Percentiles rank a stretch among this genome's conserved stretches.
Conservation (phyloP, 208 protist species). For the Phytomonas francai region DNA sequence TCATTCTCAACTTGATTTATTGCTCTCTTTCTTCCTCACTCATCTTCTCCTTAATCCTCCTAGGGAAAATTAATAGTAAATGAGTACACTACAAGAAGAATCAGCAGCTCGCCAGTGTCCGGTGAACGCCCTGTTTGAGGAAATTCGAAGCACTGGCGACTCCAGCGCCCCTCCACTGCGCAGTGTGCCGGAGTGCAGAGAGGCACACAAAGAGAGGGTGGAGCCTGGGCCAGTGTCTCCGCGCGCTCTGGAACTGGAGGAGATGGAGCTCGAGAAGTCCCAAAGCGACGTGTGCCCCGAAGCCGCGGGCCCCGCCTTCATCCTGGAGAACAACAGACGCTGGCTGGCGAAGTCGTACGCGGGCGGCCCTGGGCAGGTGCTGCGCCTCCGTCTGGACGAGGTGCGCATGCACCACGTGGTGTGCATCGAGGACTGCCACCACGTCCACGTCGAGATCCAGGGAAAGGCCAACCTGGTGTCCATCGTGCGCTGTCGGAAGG, state of each 20-base stretch:
- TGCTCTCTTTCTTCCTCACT: not conserved
- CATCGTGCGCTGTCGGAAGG: constrained; percentile 58
- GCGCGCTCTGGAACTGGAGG: constrained; percentile 21
- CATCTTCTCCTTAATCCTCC: not conserved
- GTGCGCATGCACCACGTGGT: constrained; percentile 67
- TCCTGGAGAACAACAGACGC: constrained; percentile 60
- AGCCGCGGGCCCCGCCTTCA: constrained; percentile 17
- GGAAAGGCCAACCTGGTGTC: constrained; percentile 79
- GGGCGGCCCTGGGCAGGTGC: constrained; percentile 27
- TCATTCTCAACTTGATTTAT: not conserved
- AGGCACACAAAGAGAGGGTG: constrained; percentile 70
- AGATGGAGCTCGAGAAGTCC: constrained; percentile 29
- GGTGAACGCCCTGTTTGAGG: constrained; percentile 51
- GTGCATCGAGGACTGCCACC: constrained; percentile 58
- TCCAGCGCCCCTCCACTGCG: constrained; percentile 61
- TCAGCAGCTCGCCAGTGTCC: constrained; percentile 14
- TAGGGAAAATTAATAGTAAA: constrained; percentile 2
- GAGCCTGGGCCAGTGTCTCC: constrained; percentile 63
- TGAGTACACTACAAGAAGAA: not conserved
- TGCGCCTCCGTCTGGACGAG: constrained; percentile 41
- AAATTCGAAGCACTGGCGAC: constrained; percentile 60
- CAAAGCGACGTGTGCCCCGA: not conserved
- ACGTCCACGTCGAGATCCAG: constrained; percentile 52
- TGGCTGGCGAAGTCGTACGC: constrained; percentile 56
- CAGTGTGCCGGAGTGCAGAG: constrained; percentile 65